phyloP scores from a whole-genome alignment of 306 rosid species.

The Dryas drummondii region DNA sequence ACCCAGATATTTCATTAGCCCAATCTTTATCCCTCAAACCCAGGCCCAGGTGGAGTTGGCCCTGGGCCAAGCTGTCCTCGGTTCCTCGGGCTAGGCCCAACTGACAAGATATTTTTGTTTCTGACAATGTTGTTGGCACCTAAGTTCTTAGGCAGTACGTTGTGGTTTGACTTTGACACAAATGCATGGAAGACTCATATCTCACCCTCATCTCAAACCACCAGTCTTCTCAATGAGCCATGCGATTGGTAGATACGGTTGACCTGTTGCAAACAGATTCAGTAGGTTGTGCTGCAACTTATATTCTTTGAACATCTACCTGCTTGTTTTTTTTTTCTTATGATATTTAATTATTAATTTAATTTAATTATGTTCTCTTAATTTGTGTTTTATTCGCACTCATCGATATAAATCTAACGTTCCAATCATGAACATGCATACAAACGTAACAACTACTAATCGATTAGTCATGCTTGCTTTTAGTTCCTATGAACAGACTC shows the following conservation, averaged over 20 bases:
- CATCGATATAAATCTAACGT: too few species aligned
- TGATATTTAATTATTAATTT: background rate
- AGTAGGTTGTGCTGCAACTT: background rate
- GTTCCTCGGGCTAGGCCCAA: too few species aligned
- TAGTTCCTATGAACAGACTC: background rate
- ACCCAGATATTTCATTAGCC: too few species aligned
- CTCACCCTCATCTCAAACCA: conserved; percentile 30
- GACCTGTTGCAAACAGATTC: conserved; percentile 17
- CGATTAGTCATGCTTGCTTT: background rate
- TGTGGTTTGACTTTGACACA: background rate
- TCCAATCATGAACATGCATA: background rate
- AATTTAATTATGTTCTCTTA: background rate
- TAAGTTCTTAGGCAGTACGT: too few species aligned
- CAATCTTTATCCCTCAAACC: too few species aligned
- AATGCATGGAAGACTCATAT: background rate
- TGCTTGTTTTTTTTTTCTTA: background rate
- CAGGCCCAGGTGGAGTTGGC: too few species aligned
- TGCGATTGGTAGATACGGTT: conserved; percentile 33
- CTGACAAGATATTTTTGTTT: too few species aligned
- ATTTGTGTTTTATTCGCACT: too few species aligned
- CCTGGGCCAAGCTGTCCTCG: too few species aligned
- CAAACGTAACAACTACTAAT: background rate
- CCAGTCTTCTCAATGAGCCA: conserved; percentile 34
- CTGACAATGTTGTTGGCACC: background rate
- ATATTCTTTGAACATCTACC: conserved; percentile 9